A percentile compares a stretch with the other conserved stretches of the same genome.
Conservation (phyloP, 257 asterid genomes). For the Penstemon barbatus region DNA sequence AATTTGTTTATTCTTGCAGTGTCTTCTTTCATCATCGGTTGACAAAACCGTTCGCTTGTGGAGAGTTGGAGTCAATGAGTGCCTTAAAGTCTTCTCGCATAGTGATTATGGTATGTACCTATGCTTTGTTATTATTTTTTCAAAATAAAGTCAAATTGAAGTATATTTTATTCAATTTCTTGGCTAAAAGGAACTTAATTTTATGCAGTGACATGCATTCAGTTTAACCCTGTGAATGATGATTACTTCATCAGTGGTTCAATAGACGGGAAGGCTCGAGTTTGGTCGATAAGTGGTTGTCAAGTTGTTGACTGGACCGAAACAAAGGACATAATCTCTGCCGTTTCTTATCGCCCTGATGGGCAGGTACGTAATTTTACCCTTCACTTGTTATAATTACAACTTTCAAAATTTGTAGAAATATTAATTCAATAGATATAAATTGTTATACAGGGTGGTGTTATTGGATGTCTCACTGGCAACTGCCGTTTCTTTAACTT, state of each 20-base stretch:
- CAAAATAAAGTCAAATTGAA: not conserved
- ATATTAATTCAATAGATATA: constrained; percentile 12
- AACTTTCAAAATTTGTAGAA: not conserved
- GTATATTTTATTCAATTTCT: constrained; percentile 4
- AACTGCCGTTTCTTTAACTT: constrained; percentile 63
- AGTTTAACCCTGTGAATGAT: constrained; percentile 71
- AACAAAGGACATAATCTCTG: constrained; percentile 80
- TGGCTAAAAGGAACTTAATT: constrained; percentile 26
- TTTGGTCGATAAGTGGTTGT: constrained; percentile 67
- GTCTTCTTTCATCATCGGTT: constrained; percentile 77
- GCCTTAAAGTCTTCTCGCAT: constrained; percentile 73
- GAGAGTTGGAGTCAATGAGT: constrained; percentile 71
- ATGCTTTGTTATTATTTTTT: not conserved
- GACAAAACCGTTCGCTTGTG: constrained; percentile 95
- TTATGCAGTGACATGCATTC: constrained; percentile 82
- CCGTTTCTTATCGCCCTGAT: constrained; percentile 82
- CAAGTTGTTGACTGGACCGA: constrained; percentile 90
- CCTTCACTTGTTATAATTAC: not conserved
- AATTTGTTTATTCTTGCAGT: constrained; percentile 41
- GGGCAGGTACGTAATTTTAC: constrained; percentile 59
- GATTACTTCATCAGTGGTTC: constrained; percentile 92
- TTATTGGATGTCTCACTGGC: constrained; percentile 76
- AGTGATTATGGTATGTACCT: constrained; percentile 69
- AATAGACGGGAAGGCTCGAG: constrained; percentile 89
- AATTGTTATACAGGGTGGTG: constrained; percentile 63